These are phyloP conservation scores for Collybia nuda DNA, from an alignment of 768 basidiomycete species.

Conservation along the genomic window DNA sequence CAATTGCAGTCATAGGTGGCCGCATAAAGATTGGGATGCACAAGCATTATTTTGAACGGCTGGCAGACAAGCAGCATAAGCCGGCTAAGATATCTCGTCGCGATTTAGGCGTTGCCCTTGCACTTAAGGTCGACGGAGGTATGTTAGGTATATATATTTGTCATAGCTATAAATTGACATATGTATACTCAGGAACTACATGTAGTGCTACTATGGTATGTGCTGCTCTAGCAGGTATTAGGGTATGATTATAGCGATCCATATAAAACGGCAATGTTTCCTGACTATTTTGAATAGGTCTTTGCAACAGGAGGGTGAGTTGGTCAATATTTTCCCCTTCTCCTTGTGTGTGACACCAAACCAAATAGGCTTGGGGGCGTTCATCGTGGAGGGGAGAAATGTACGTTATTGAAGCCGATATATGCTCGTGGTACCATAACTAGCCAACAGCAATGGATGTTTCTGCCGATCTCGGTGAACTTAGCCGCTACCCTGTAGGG, in stretches of 20 bases:
- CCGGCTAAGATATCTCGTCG: conserved; percentile 74
- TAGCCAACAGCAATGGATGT: conserved; percentile 78
- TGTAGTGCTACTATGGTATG: conserved; percentile 75
- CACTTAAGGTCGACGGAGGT: conserved; percentile 72
- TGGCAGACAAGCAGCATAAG: conserved; percentile 53
- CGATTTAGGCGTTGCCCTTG: conserved; percentile 78
- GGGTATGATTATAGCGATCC: conserved; percentile 38
- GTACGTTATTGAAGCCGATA: conserved; percentile 23
- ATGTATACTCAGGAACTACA: conserved; percentile 49
- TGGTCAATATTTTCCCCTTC: conserved; percentile 2
- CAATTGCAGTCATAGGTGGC: conserved; percentile 82
- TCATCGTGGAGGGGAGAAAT: conserved; percentile 51
- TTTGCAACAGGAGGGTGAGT: conserved; percentile 91
- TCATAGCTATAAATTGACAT: conserved; percentile 16
- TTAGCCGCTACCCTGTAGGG: conserved; percentile 86
- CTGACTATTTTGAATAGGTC: conserved; percentile 72
- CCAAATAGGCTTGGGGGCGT: conserved; percentile 73
- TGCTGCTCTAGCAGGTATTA: conserved; percentile 83
- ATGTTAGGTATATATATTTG: conserved; percentile 16
- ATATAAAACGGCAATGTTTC: conserved; percentile 5
- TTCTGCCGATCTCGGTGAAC: conserved; percentile 90
- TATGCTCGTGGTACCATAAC: background rate
- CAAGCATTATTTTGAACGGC: conserved; percentile 57
- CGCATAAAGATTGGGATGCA: conserved; percentile 85
- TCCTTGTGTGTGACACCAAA: background rate